Percentiles rank a stretch among this genome's conserved stretches.
Evolutionary conservation across 768 basidiomycete genomes (phyloP).

Genomic region (Phanerochaete sordida): DNA sequence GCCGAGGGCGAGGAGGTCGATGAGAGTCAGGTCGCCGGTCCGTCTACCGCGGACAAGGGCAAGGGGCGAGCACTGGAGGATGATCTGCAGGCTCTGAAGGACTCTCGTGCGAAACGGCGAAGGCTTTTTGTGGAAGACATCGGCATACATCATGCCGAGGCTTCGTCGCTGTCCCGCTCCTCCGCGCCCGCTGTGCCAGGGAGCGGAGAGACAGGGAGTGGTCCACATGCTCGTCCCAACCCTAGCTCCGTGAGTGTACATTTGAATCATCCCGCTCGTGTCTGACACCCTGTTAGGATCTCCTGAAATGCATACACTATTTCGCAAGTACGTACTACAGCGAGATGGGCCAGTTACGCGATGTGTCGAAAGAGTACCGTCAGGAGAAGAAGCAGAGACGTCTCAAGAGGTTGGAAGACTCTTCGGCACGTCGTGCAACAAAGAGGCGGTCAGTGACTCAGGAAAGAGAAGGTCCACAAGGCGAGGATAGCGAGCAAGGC

Average conservation of each 20-base stretch:
- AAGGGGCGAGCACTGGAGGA: slow-evolving; percentile 17
- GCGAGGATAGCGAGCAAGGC: slow-evolving; percentile 6
- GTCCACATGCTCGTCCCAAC: slow-evolving; percentile 5
- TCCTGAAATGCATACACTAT: slow-evolving; percentile 50
- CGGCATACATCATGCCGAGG: slow-evolving; percentile 42
- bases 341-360: slow-evolving; percentile 55
- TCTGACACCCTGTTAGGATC: slow-evolving; percentile 28
- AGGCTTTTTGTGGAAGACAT: slow-evolving; percentile 46
- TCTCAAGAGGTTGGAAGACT: slow-evolving; percentile 13
- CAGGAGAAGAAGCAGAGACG: slow-evolving; percentile 35
- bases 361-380: slow-evolving; percentile 46
- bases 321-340: slow-evolving; percentile 55
- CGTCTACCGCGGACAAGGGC: slow-evolving; percentile 21
- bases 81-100: slow-evolving; percentile 14
- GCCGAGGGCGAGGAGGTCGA: slow-evolving; percentile 23
- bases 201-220: slow-evolving; percentile 2
- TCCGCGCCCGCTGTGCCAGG: not conserved
- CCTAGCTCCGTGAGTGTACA: slow-evolving; percentile 51
- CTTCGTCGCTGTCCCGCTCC: not conserved
- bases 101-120: slow-evolving; percentile 35
- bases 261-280: not conserved
- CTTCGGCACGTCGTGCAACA: not conserved
- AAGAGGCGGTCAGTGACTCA: slow-evolving; percentile 13
- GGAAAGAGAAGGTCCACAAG: slow-evolving; percentile 6
- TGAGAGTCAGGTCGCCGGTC: slow-evolving; percentile 8